These are phyloP conservation scores for Bifiguratus adelaidae DNA, from an alignment of 192 early-diverging fungal species.

Conservation along the genomic window DNA sequence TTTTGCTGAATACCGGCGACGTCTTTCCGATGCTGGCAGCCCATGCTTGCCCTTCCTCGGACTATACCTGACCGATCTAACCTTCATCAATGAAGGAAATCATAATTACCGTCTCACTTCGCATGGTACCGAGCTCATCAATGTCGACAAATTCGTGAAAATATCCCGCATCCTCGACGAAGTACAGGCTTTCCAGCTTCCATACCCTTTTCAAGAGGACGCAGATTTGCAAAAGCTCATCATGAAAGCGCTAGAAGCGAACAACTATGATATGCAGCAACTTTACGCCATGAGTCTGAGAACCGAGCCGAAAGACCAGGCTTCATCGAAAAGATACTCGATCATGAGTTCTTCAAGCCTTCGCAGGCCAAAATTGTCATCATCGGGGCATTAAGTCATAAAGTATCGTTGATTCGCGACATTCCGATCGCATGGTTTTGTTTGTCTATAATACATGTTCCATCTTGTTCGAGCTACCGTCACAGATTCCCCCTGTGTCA, in stretches of 20 bases:
- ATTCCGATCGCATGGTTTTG: no score
- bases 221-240: no score
- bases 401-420: no score
- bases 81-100: constrained; percentile 80
- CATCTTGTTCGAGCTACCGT: no score
- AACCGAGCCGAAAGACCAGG: constrained; percentile 84
- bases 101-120: constrained; percentile 35
- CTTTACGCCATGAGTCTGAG: constrained; percentile 68
- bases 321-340: no score
- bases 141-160: constrained; percentile 71
- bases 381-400: no score
- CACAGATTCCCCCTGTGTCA: no score
- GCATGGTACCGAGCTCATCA: constrained; percentile 41
- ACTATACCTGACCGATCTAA: constrained; percentile 70
- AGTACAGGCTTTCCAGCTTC: constrained; percentile 63
- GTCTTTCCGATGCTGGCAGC: constrained; percentile 33
- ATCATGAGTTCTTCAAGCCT: no score
- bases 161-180: constrained; percentile 52
- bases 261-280: constrained; percentile 57
- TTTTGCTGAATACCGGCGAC: constrained; percentile 41
- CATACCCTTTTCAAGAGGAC: constrained; percentile 52
- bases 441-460: no score
- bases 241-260: constrained; percentile 62
- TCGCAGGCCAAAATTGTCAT: no score
- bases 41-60: constrained; percentile 76